Percentiles rank a stretch among this genome's conserved stretches.
phyloP scores from a whole-genome alignment of 2,329 filamentous ascomycete genomes.

The Allantophomopsis lycopodina region DNA sequence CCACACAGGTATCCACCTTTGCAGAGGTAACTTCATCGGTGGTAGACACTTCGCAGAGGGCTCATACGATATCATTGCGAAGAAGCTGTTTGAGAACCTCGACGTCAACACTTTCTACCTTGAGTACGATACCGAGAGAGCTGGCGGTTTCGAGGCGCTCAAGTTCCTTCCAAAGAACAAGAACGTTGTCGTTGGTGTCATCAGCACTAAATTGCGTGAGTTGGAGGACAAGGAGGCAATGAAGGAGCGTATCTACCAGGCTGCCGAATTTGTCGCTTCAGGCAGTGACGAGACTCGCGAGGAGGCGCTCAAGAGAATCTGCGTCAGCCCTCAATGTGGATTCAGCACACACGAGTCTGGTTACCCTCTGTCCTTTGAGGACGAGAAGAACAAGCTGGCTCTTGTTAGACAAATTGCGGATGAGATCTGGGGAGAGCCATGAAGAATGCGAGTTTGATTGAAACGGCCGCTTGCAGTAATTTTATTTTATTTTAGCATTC shows the following conservation, averaged over 20 bases:
- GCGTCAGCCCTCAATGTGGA: constrained; percentile 58
- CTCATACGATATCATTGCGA: constrained; percentile 52
- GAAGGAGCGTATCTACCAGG: constrained; percentile 37
- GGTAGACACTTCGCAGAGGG: constrained; percentile 54
- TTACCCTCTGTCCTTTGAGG: constrained; percentile 19
- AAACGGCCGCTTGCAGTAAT: too few species aligned
- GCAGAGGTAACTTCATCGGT: constrained; percentile 54
- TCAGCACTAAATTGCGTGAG: constrained; percentile 47
- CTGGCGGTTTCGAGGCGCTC: constrained; percentile 53
- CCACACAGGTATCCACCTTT: constrained; percentile 66
- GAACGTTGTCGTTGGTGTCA: constrained; percentile 48
- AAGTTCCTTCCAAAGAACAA: constrained; percentile 44
- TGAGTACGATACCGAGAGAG: constrained; percentile 52
- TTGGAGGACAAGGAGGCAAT: constrained; percentile 51
- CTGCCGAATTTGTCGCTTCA: constrained; percentile 56
- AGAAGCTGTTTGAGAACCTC: constrained; percentile 49
- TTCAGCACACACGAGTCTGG: constrained; percentile 46
- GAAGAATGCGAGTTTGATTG: too few species aligned
- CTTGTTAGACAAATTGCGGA: too few species aligned
- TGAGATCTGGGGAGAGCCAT: too few species aligned
- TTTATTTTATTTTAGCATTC: too few species aligned
- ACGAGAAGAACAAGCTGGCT: constrained; percentile 17
- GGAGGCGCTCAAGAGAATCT: constrained; percentile 54
- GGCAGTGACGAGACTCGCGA: constrained; percentile 49
- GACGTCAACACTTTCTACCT: constrained; percentile 56